Evolutionary conservation across 192 early-diverging fungal genomes (phyloP).

Genomic region (Chytriomyces hyalinus): DNA sequence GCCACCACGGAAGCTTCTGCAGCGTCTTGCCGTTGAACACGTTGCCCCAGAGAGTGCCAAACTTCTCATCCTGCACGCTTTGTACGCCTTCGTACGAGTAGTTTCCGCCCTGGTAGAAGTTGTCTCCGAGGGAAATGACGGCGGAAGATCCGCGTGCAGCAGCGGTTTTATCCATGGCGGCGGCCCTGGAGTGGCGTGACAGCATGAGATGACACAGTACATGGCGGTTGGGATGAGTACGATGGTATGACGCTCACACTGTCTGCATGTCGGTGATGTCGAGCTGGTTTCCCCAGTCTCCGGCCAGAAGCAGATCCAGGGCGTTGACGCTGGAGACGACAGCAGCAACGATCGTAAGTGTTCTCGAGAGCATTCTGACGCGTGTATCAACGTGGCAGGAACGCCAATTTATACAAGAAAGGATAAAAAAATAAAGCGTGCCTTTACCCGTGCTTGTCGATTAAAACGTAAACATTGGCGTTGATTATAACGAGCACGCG

Average conservation of each 20-base stretch:
- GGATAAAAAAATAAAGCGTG: no score
- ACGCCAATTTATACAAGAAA: no score
- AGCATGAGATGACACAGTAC: no score
- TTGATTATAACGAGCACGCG: no score
- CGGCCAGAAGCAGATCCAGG: background rate
- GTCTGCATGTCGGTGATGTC: constrained; percentile 10
- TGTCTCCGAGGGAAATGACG: constrained; percentile 19
- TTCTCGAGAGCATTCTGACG: background rate
- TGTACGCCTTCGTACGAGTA: constrained; percentile 13
- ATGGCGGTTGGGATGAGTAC: no score
- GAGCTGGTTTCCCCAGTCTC: constrained; percentile 4
- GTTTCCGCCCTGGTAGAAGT: constrained; percentile 23
- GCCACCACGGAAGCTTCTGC: constrained; percentile 24
- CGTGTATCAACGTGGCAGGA: no score
- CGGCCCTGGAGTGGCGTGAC: background rate
- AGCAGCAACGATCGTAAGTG: background rate
- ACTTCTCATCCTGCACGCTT: constrained; percentile 15
- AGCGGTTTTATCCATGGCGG: background rate
- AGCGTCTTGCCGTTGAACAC: constrained; percentile 6
- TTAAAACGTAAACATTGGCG: no score
- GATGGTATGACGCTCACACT: no score
- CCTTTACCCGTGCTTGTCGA: no score
- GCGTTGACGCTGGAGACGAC: background rate
- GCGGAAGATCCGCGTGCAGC: background rate
- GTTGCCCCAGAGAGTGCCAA: background rate